Evolutionary conservation across 176 grass and related monocot species (phyloP).

Genomic region (Bolboschoenus planiculmis): DNA sequence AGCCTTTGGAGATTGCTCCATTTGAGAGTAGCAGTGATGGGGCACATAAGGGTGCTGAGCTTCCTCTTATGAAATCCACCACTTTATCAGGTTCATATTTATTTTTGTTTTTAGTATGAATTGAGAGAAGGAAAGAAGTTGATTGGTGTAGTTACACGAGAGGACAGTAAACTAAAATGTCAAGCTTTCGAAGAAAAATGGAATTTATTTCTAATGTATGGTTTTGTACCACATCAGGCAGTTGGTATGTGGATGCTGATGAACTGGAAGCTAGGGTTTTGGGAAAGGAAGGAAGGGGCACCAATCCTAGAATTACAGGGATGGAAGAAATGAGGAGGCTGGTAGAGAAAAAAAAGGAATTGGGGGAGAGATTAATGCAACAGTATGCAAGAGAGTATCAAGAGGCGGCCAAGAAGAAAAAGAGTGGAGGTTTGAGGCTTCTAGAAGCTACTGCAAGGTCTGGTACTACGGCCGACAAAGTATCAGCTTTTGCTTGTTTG

Average conservation of each 20-base stretch:
- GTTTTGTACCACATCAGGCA: constrained; percentile 38
- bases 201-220: constrained; percentile 24
- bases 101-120: background rate
- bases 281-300: constrained; percentile 24
- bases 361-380: constrained; percentile 59
- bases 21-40: constrained; percentile 5
- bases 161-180: background rate
- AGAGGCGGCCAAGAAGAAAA: constrained; percentile 30
- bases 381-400: constrained; percentile 75
- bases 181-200: background rate
- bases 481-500: constrained; percentile 83
- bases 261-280: constrained; percentile 60
- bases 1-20: constrained; percentile 21
- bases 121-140: background rate
- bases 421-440: constrained; percentile 65
- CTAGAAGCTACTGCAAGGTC: constrained; percentile 75
- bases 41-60: background rate
- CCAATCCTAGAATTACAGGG: constrained; percentile 29
- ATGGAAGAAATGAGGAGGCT: constrained; percentile 46
- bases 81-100: background rate
- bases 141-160: background rate
- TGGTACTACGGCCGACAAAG: constrained; percentile 83
- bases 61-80: constrained; percentile 20
- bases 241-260: constrained; percentile 61
- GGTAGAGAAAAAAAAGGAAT: constrained; percentile 47